These are phyloP conservation scores for Plectosphaerella cucumerina DNA, from an alignment of 2,329 filamentous ascomycete genomes.

Conservation along the genomic window DNA sequence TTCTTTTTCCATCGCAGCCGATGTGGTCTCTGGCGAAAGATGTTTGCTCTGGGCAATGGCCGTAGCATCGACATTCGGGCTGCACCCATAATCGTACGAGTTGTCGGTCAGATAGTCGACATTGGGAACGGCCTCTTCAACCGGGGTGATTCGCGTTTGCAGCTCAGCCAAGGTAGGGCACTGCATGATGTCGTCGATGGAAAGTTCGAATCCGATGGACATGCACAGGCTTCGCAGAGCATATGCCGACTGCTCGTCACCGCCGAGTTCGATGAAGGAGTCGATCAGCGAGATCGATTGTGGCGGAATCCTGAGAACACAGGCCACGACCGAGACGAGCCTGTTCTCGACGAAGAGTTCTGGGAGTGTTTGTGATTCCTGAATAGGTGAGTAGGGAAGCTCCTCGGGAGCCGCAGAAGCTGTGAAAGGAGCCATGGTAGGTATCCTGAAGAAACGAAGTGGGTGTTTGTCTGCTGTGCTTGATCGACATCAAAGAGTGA, in stretches of 20 bases:
- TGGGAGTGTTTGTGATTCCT: background rate
- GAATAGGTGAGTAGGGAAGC: conserved; percentile 4
- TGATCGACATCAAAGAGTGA: too few species aligned
- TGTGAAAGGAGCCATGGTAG: background rate
- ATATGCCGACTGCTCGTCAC: conserved; percentile 29
- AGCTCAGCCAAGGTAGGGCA: conserved; percentile 41
- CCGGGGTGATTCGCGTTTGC: conserved; percentile 29
- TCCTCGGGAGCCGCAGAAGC: conserved; percentile 4
- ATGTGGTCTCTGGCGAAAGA: conserved; percentile 16
- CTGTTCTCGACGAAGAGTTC: conserved; percentile 21
- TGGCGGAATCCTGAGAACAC: conserved; percentile 28
- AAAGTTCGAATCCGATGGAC: conserved; percentile 28
- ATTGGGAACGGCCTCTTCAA: background rate
- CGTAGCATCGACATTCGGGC: background rate
- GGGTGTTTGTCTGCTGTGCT: too few species aligned
- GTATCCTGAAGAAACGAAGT: background rate
- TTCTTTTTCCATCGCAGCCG: background rate
- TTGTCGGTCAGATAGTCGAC: conserved; percentile 2
- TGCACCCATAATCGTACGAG: conserved; percentile 6
- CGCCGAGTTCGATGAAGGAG: conserved; percentile 41
- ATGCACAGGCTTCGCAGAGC: conserved; percentile 28
- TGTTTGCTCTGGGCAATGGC: conserved; percentile 2
- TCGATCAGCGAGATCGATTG: conserved; percentile 29
- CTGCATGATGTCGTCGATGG: conserved; percentile 34
- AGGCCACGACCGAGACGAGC: conserved; percentile 27